A percentile compares a stretch with the other conserved stretches of the same genome.
These are phyloP conservation scores for Paxillus ammoniavirescens DNA, from an alignment of 768 basidiomycete genomes.

Conservation along the genomic window DNA sequence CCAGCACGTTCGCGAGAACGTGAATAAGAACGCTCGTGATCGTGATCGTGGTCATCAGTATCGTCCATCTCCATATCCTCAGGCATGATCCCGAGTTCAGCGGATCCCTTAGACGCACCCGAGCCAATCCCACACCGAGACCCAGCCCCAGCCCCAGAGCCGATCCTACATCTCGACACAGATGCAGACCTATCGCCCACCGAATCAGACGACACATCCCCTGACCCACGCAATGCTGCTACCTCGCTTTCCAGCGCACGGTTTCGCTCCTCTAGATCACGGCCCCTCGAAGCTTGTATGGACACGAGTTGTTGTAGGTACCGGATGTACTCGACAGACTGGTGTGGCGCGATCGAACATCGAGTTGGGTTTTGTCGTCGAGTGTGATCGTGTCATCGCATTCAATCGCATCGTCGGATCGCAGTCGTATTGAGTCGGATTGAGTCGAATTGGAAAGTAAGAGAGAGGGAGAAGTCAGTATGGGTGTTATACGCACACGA, in stretches of 20 bases:
- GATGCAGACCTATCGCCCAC: not conserved
- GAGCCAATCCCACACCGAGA: not conserved
- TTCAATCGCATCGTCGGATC: too few relatives aligned
- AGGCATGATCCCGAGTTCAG: conserved; percentile 13
- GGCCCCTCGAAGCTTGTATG: conserved; percentile 73
- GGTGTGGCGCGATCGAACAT: not conserved
- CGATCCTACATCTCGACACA: not conserved
- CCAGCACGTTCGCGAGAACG: not conserved
- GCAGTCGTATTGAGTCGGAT: too few relatives aligned
- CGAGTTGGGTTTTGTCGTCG: too few relatives aligned
- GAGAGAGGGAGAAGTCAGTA: not conserved
- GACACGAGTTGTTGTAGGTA: conserved; percentile 86
- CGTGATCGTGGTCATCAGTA: too few relatives aligned
- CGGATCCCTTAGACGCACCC: not conserved
- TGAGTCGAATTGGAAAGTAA: not conserved
- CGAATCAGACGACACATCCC: not conserved
- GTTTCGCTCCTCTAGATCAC: conserved; percentile 76
- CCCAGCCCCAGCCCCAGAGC: not conserved
- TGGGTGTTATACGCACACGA: conserved; percentile 46
- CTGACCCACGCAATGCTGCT: conserved; percentile 22
- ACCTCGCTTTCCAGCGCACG: conserved; percentile 35
- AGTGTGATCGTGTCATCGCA: conserved; percentile 1
- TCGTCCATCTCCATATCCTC: conserved; percentile 14
- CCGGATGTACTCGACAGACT: conserved; percentile 55
- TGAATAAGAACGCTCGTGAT: not conserved